These are phyloP conservation scores for Tylopilus subfusipes DNA, from an alignment of 768 basidiomycete genomes.

Conservation along the genomic window DNA sequence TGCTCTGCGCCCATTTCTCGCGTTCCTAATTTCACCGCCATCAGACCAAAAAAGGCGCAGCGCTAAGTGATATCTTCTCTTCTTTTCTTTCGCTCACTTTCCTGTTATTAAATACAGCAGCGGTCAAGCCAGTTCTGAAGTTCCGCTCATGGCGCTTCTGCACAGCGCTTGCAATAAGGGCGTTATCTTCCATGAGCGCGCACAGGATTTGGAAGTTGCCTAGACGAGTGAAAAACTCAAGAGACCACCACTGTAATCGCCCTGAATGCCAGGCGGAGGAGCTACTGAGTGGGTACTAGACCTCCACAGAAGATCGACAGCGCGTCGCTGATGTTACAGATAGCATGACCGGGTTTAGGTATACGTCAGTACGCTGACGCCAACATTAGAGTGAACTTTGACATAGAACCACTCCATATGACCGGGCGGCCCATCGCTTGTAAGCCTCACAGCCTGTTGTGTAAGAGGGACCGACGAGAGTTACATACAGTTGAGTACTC, in stretches of 20 bases:
- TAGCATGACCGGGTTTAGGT: slow-evolving; percentile 42
- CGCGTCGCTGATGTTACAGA: slow-evolving; percentile 64
- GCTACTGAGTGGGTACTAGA: slow-evolving; percentile 65
- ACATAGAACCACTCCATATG: slow-evolving; percentile 64
- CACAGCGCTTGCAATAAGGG: slow-evolving; percentile 44
- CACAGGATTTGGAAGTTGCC: slow-evolving; percentile 49
- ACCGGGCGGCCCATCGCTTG: slow-evolving; percentile 65
- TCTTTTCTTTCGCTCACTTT: slow-evolving; percentile 30
- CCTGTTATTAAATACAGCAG: slow-evolving; percentile 39
- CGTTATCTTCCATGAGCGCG: slow-evolving; percentile 43
- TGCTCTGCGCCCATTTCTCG: slow-evolving; percentile 30
- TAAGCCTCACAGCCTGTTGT: slow-evolving; percentile 66
- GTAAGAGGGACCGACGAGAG: slow-evolving; percentile 55
- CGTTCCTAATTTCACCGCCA: slow-evolving; percentile 22
- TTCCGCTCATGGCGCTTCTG: slow-evolving; percentile 35
- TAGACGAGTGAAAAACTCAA: slow-evolving; percentile 67
- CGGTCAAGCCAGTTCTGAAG: slow-evolving; percentile 36
- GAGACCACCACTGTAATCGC: slow-evolving; percentile 53
- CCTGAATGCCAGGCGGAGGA: slow-evolving; percentile 58
- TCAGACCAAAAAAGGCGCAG: neutral
- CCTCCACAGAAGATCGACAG: slow-evolving; percentile 61
- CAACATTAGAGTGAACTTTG: slow-evolving; percentile 33
- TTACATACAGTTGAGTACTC: neutral
- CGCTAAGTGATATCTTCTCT: neutral
- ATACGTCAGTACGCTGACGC: neutral